These are phyloP conservation scores for Ceraceosorus guamensis DNA, from an alignment of 1,284 basidiomycete species.

Conservation along the genomic window DNA sequence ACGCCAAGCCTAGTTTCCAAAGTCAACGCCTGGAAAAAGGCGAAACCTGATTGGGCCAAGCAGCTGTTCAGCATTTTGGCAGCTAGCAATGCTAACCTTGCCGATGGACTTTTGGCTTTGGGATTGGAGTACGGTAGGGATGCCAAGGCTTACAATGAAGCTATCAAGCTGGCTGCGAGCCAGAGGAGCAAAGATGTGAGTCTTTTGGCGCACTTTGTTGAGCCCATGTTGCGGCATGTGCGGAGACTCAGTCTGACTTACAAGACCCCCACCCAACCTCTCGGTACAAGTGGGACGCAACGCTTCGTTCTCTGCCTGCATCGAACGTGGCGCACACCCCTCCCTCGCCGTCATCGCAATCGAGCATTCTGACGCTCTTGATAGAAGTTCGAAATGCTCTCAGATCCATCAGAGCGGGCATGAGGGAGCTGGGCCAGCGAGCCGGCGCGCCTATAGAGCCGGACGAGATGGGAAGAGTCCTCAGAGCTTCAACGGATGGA, in stretches of 20 bases:
- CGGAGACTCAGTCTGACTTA: too few relatives aligned
- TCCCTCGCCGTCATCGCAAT: conserved; percentile 10
- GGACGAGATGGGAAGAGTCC: conserved; percentile 72
- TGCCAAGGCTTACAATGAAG: conserved; percentile 31
- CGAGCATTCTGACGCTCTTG: conserved; percentile 10
- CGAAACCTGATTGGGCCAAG: conserved; percentile 38
- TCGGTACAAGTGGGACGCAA: background rate
- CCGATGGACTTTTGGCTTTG: conserved; percentile 36
- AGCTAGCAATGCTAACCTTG: conserved; percentile 36
- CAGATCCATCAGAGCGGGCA: conserved; percentile 68
- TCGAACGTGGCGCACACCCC: background rate
- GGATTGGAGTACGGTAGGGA: conserved; percentile 29
- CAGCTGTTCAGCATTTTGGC: conserved; percentile 43
- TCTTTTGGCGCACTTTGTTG: too few relatives aligned
- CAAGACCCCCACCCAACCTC: too few relatives aligned
- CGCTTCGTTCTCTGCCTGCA: background rate
- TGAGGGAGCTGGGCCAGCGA: conserved; percentile 77
- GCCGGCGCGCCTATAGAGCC: conserved; percentile 87
- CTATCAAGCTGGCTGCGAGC: conserved; percentile 39
- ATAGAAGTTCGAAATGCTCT: conserved; percentile 38
- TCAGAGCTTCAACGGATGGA: conserved; percentile 65
- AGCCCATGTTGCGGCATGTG: too few relatives aligned
- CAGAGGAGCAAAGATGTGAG: conserved; percentile 12
- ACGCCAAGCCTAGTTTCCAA: conserved; percentile 44
- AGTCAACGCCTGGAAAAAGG: conserved; percentile 35